phyloP scores from a whole-genome alignment of 169 alveolate genomes.

The Eimeria mitis region DNA sequence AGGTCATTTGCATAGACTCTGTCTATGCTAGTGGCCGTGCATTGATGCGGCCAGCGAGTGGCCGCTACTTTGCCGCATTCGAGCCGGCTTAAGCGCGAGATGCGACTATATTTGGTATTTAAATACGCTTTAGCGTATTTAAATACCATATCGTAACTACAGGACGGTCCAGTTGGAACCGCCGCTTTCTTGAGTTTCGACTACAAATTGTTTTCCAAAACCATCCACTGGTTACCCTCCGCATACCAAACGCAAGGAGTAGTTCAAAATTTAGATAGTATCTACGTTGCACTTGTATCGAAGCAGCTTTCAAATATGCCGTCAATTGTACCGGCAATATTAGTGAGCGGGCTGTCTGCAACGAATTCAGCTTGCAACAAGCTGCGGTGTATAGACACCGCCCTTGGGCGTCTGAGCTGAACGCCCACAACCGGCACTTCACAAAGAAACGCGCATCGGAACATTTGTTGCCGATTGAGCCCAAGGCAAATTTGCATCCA shows the following conservation, averaged over 20 bases:
- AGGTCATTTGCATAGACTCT: conserved; percentile 45
- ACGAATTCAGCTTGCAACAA: conserved; percentile 15
- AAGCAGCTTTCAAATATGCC: not conserved
- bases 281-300: not conserved
- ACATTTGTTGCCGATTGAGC: conserved; percentile 59
- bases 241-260: not conserved
- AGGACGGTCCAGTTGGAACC: not conserved
- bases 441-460: conserved; percentile 67
- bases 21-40: not conserved
- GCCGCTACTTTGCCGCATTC: not conserved
- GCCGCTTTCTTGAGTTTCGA: not conserved
- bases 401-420: not conserved
- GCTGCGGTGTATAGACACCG: conserved; percentile 74
- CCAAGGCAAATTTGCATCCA: conserved; percentile 18
- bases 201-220: not conserved
- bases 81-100: not conserved
- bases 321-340: not conserved
- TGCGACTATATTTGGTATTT: not conserved
- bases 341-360: conserved; percentile 30
- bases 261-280: not conserved
- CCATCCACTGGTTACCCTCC: not conserved
- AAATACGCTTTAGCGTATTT: not conserved
- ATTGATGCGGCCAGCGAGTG: not conserved
- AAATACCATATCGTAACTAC: not conserved
- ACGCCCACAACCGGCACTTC: conserved; percentile 35